Evolutionary conservation across 2,329 filamentous ascomycete species (phyloP), one percentile per base, ranked within the genome.

Genomic region (Tolypocladium endophyticum): DNA sequence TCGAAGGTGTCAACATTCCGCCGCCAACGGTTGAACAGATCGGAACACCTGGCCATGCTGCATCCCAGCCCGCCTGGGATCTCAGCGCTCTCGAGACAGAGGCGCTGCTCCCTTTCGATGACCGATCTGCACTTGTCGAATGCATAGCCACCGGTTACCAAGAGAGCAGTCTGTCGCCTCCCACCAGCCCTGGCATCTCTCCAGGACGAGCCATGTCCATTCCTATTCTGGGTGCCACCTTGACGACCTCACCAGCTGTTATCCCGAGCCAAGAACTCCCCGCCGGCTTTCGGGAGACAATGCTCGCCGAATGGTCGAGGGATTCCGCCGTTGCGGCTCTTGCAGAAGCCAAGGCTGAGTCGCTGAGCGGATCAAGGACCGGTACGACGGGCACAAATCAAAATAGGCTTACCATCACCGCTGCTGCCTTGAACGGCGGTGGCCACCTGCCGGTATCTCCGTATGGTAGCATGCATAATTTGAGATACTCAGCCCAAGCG

Each of bases 271-370:
- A 75, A n/a, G 81, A 87, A 60, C 76, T 96, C 2, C 88, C 91
- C 0, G 71, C 77, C 20, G 79, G 78, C 35, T 83, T 91, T 65
- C 85, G 82, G 64, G 89, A 94, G 62, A 83, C 90, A 64, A 89
- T 97, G 82, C 76, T 91, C 60, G 78, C 83, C 25, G 84, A 89
- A 55, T 97, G 93, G 93, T 88, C 85, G 45, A 86, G 87, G 68
- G 92, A 96, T 28, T 75, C 79, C 18, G 89, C 88, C 38, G 76
- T 94, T 58, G 82, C 86, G 14, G 79, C 83, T 43, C 81, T 90
- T 61, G 84, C 89, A 59, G 83, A 80, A 56, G 86, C 86, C 66
- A 89, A 87, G 66, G 84, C 89, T 0, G 83, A 84, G 16, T 96
- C 91, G 4, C 76, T 95, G 59, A 89, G 79, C 58, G 91, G 90